Evolutionary conservation across 371 early-diverging fungal genomes (phyloP).

Genomic region (Circinella minor): DNA sequence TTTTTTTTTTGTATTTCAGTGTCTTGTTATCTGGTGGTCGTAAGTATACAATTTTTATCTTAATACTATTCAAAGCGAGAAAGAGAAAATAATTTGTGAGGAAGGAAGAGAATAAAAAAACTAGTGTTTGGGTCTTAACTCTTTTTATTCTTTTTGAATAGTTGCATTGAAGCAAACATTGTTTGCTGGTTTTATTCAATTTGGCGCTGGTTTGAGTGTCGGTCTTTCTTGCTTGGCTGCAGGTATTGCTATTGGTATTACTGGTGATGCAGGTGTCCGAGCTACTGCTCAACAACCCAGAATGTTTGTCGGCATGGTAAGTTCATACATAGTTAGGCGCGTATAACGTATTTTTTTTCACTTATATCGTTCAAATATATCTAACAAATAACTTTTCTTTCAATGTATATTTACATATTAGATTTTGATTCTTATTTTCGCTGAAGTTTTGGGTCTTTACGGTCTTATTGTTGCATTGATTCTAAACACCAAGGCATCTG

Average conservation of each 20-base stretch:
- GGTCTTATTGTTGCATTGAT: conserved; percentile 97
- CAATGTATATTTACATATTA: conserved; percentile 21
- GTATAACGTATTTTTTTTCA: too few species aligned
- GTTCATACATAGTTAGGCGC: not conserved
- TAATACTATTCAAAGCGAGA: not conserved
- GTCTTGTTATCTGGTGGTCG: conserved; percentile 88
- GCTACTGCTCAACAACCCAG: conserved; percentile 92
- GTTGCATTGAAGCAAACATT: conserved; percentile 61
- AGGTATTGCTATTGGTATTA: conserved; percentile 96
- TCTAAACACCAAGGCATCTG: conserved; percentile 86
- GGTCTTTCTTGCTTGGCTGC: conserved; percentile 95
- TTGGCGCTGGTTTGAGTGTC: conserved; percentile 93
- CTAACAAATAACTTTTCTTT: not conserved
- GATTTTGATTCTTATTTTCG: conserved; percentile 96
- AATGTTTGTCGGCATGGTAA: conserved; percentile 92
- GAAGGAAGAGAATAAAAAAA: not conserved
- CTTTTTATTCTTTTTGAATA: conserved; percentile 15
- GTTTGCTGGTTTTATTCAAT: conserved; percentile 86
- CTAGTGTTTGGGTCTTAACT: too few species aligned
- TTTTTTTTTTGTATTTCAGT: not conserved
- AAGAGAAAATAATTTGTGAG: not conserved
- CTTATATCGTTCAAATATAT: not conserved
- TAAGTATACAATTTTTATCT: conserved; percentile 46
- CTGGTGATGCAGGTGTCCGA: conserved; percentile 95
- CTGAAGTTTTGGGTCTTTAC: conserved; percentile 95